Evolutionary conservation across 306 rosid species (phyloP).

Genomic region (Rosa persica): DNA sequence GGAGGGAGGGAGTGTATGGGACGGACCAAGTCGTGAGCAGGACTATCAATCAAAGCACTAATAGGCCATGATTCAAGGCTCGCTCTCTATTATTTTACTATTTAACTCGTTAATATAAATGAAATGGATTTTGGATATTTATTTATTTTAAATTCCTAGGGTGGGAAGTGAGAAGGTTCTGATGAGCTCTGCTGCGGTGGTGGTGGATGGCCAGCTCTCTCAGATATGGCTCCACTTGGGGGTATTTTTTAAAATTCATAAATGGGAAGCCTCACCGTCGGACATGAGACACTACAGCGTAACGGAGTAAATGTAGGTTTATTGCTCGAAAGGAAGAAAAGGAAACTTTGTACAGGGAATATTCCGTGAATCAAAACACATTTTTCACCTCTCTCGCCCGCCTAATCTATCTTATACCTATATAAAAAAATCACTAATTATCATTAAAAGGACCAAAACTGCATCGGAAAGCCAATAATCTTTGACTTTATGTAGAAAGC

Average conservation of each 20-base stretch:
- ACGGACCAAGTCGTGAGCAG: conserved; percentile 54
- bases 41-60: conserved; percentile 46
- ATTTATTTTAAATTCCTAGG: not conserved
- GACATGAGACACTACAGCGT: not conserved
- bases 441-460: not conserved
- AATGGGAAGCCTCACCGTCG: conserved; percentile 11
- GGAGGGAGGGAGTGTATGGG: conserved; percentile 18
- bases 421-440: not conserved
- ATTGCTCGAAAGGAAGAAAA: not conserved
- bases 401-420: not conserved
- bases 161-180: conserved; percentile 1
- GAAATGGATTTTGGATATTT: not conserved
- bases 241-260: not conserved
- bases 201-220: not conserved
- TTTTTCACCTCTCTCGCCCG: not conserved
- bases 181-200: not conserved
- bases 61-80: conserved; percentile 46
- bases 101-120: not conserved
- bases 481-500: not conserved
- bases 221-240: too few species aligned
- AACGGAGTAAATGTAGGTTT: not conserved
- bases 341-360: not conserved
- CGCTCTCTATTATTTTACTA: not conserved
- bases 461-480: not conserved
- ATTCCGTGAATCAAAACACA: conserved; percentile 5